These are phyloP conservation scores for Eleusine indica DNA, from an alignment of 176 grass and related monocot genomes.

Conservation along the genomic window DNA sequence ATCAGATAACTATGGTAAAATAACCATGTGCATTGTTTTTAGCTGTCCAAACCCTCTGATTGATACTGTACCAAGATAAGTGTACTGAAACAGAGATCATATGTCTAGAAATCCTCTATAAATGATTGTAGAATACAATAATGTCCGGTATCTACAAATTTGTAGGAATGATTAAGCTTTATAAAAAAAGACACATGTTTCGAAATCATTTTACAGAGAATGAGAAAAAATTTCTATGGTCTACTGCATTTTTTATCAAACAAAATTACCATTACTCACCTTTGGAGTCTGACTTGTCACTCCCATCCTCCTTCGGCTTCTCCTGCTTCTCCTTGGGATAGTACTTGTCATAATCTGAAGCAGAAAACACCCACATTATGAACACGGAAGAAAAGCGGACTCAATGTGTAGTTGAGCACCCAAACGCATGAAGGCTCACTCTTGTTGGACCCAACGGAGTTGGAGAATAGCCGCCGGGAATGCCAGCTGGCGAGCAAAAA, in stretches of 20 bases:
- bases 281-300: conserved; percentile 69
- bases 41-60: neutral
- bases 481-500: conserved; percentile 61
- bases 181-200: neutral
- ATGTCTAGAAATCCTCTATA: conserved; percentile 1
- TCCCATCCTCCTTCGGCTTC: conserved; percentile 68
- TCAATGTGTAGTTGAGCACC: neutral
- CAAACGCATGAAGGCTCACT: conserved; percentile 54
- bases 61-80: neutral
- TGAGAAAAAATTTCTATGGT: neutral
- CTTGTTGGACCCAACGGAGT: conserved; percentile 64
- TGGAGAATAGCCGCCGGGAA: conserved; percentile 58
- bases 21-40: neutral
- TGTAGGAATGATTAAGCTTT: neutral
- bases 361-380: neutral
- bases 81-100: neutral
- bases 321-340: conserved; percentile 74
- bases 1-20: neutral
- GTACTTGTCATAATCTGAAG: conserved; percentile 77
- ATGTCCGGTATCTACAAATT: neutral
- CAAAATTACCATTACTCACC: conserved; percentile 41
- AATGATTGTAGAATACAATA: neutral
- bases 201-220: conserved; percentile 9
- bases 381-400: neutral
- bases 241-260: conserved; percentile 23